These are phyloP conservation scores for Tetrapisispora arboricola DNA, from an alignment of 805 yeast species.

Conservation along the genomic window DNA sequence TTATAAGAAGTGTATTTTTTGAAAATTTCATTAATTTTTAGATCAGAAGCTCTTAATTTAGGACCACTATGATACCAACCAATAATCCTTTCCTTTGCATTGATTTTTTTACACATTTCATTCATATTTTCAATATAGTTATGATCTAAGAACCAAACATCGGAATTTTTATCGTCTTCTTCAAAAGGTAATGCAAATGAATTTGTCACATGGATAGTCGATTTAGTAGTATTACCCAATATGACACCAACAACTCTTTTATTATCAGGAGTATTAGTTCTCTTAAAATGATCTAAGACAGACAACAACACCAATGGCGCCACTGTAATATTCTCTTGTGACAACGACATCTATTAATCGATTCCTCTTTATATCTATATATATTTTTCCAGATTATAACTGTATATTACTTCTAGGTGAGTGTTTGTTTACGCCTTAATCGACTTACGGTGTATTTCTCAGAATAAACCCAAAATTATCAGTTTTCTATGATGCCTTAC, in stretches of 20 bases:
- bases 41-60: slow-evolving; percentile 74
- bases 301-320: slow-evolving; percentile 93
- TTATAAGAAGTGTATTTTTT: slow-evolving; percentile 43
- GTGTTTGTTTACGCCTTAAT: no score
- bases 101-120: slow-evolving; percentile 95
- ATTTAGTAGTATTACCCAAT: slow-evolving; percentile 60
- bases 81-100: slow-evolving; percentile 88
- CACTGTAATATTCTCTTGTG: slow-evolving; percentile 59
- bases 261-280: slow-evolving; percentile 63
- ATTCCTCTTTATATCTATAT: neutral
- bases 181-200: slow-evolving; percentile 97
- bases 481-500: no score
- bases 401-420: no score
- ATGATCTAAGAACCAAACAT: slow-evolving; percentile 95
- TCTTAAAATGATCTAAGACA: slow-evolving; percentile 89
- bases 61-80: slow-evolving; percentile 99
- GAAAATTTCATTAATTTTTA: slow-evolving; percentile 84
- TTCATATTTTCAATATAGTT: slow-evolving; percentile 93
- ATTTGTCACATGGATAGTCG: slow-evolving; percentile 66
- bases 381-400: no score
- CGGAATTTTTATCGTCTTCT: slow-evolving; percentile 85
- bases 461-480: no score
- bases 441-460: no score
- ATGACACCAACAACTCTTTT: slow-evolving; percentile 92
- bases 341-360: slow-evolving; percentile 4